phyloP scores from a whole-genome alignment of 441 rosid genomes.

The Dalechampia spathulata region DNA sequence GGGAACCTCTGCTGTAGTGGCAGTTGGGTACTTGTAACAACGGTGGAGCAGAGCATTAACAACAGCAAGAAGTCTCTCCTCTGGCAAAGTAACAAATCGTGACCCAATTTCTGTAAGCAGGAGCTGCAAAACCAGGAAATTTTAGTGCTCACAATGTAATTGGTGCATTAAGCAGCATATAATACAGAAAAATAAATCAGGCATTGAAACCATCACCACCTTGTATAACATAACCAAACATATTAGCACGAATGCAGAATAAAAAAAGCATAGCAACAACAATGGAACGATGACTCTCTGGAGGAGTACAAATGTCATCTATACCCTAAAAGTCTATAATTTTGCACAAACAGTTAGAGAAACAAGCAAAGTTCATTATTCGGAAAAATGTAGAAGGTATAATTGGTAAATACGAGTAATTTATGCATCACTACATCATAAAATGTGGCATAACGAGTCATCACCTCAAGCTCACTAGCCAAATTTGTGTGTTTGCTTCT shows the following conservation, averaged over 20 bases:
- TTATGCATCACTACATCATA: slow-evolving; percentile 1
- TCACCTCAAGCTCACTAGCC: slow-evolving; percentile 97
- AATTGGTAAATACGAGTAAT: not conserved
- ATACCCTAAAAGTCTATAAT: too few relatives aligned
- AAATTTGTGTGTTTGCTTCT: slow-evolving; percentile 94
- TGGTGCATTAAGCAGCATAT: not conserved
- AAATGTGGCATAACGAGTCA: slow-evolving; percentile 16
- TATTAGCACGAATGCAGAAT: not conserved
- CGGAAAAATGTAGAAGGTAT: not conserved
- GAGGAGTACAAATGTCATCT: not conserved
- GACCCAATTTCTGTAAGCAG: slow-evolving; percentile 98
- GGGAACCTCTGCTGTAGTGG: slow-evolving; percentile 97
- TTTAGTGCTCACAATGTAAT: not conserved
- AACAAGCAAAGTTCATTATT: not conserved
- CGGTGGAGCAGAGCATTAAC: slow-evolving; percentile 99
- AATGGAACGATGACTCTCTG: not conserved
- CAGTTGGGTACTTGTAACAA: slow-evolving; percentile 97
- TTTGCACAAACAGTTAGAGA: not conserved
- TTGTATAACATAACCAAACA: not conserved
- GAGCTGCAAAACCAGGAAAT: slow-evolving; percentile 38
- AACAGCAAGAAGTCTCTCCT: slow-evolving; percentile 97
- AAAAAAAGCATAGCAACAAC: not conserved
- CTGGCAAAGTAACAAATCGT: slow-evolving; percentile 92
- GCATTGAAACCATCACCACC: not conserved
- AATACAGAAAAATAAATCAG: not conserved